phyloP scores from a whole-genome alignment of 1,284 basidiomycete genomes.

The Takashimella tepidaria region DNA sequence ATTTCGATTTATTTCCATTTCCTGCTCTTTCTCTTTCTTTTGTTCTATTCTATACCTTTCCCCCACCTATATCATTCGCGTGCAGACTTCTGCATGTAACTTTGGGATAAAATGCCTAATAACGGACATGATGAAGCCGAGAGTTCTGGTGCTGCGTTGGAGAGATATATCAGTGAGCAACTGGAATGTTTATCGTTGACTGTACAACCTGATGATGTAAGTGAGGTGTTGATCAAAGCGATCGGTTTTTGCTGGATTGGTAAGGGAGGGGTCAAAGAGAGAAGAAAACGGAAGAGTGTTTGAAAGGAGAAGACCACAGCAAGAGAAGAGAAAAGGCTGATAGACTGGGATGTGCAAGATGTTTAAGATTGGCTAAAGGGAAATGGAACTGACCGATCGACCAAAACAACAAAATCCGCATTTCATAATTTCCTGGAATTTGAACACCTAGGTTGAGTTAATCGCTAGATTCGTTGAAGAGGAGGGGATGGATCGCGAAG shows the following conservation, averaged over 20 bases:
- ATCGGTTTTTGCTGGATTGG: neutral
- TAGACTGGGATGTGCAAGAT: no score
- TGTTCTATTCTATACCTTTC: no score
- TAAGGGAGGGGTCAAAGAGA: no score
- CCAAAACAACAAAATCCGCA: no score
- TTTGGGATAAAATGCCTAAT: neutral
- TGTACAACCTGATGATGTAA: constrained; percentile 41
- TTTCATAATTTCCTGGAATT: no score
- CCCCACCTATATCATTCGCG: no score
- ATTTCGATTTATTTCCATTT: no score
- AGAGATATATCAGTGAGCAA: constrained; percentile 35
- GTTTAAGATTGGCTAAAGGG: no score
- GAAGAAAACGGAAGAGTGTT: neutral
- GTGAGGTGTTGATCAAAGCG: no score
- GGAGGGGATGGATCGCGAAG: constrained; percentile 44
- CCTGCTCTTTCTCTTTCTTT: no score
- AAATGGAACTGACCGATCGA: neutral
- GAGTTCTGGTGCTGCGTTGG: constrained; percentile 35
- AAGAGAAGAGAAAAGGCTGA: neutral
- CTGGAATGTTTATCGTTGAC: constrained; percentile 27
- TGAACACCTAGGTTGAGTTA: constrained; percentile 35
- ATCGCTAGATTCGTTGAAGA: constrained; percentile 48
- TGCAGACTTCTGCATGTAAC: no score
- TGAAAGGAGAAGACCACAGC: neutral
- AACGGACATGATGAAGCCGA: constrained; percentile 14